Base-by-base conservation (phyloP, 257 asterid species). In the Eustoma russellianum region DNA sequence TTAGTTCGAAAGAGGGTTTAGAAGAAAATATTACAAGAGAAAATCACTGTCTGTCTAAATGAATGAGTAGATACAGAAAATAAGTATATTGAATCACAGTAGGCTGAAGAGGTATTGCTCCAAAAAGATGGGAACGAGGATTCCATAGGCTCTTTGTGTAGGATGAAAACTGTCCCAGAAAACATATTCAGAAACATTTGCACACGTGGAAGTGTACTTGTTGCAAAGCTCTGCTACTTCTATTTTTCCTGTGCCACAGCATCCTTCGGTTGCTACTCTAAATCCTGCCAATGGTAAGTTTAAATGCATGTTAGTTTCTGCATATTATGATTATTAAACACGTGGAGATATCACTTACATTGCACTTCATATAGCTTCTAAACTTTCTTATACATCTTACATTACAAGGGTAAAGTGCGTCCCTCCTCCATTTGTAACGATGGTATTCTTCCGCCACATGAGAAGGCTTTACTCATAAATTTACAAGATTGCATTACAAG, bases 151-250 rank as follows among this genome's bases (percentile, higher is more conserved):
- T 60, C 19, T 57, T 41, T 69, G 72, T 0, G 82, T 69, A 9
- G 76, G 82, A 66, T 72, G 82, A 34, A 48, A 70, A 62, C 69
- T 61, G 47, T 76, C 82, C 82, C 82, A 76, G 17, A 76, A 69
- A 0, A 76, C 41, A 63, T 62, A 66, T 28, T 57, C 63, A 14
- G 64, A 12, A 41, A 48, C 70, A 12, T 72, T 67, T 43, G 58
- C 43, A 66, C 82, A 76, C 2, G 74, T 72, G 1, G 17, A 24
- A 7, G 54, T 52, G 13, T 44, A 66, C 33, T 50, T 61, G 52
- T 71, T 71, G 70, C 82, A 76, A 13, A 65, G 59, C 14, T 48
- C 2, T 6, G 19, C 54, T 14, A 55, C 68, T 50, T 76, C 82
- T 16, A 76, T 24, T 0, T 13, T 13, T 33, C 78, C 82, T 0